Evolutionary conservation across 1,284 basidiomycete species (phyloP).

Genomic region (Phylloporus sp.): DNA sequence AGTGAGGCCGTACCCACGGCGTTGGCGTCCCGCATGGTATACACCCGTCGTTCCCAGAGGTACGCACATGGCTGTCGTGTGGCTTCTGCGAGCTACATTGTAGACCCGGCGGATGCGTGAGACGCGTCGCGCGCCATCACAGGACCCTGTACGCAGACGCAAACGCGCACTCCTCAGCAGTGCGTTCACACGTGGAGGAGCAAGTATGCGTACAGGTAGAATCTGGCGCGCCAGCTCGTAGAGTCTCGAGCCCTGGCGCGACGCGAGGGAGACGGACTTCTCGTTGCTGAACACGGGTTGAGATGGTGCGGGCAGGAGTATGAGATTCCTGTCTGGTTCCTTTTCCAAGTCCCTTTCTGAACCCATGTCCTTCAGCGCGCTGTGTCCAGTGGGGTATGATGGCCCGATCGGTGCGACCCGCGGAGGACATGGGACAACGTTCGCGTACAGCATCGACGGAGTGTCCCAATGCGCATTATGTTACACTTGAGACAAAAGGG

Average conservation of each 20-base stretch:
- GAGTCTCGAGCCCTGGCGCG: no score
- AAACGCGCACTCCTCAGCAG: no score
- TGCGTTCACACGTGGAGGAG: no score
- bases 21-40: no score
- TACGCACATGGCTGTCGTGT: no score
- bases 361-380: no score
- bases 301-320: slow-evolving; percentile 56
- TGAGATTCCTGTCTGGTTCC: slow-evolving; percentile 45
- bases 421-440: slow-evolving; percentile 53
- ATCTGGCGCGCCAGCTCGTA: no score
- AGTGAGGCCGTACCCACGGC: no score
- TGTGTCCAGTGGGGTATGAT: slow-evolving; percentile 33
- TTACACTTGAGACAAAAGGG: no score
- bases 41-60: no score
- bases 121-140: slow-evolving; percentile 59
- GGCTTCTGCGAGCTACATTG: background rate
- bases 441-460: slow-evolving; percentile 64
- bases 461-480: slow-evolving; percentile 66
- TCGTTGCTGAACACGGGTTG: slow-evolving; percentile 58
- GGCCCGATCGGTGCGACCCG: slow-evolving; percentile 45
- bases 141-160: no score
- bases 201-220: no score
- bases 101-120: slow-evolving; percentile 53
- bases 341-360: slow-evolving; percentile 36
- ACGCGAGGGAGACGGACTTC: slow-evolving; percentile 32